Conservation (phyloP, 805 yeast genomes). For the Yarrowia sp. region DNA sequence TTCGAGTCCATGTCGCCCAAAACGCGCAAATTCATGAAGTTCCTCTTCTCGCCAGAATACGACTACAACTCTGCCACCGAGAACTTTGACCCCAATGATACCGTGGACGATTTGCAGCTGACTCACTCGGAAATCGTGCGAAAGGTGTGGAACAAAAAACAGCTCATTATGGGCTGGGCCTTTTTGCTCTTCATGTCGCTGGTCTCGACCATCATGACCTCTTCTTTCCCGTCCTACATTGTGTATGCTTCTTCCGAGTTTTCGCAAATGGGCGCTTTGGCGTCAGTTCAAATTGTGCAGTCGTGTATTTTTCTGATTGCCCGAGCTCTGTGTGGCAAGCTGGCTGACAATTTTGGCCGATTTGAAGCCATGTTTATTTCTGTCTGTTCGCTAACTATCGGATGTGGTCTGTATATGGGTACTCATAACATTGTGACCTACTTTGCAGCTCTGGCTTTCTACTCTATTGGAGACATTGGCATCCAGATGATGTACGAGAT, state of each 20-base stretch:
- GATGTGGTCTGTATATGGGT: constrained; percentile 11
- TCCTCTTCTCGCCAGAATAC: constrained; percentile 1
- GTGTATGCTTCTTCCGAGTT: constrained; percentile 10
- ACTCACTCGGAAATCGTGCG: constrained; percentile 18
- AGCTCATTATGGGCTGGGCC: background rate
- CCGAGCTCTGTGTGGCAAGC: constrained; percentile 2
- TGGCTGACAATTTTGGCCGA: constrained; percentile 17
- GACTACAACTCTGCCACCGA: background rate
- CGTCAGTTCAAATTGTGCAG: constrained; percentile 8
- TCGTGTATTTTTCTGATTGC: constrained; percentile 3
- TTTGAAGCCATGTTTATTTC: constrained; percentile 16
- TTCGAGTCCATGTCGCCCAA: background rate
- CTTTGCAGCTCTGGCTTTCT: constrained; percentile 41
- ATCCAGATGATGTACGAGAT: constrained; percentile 40
- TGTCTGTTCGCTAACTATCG: background rate
- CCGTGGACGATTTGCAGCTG: background rate
- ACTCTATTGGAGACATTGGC: constrained; percentile 42
- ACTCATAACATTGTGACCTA: constrained; percentile 37
- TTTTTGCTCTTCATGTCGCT: constrained; percentile 8
- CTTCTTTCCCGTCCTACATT: constrained; percentile 3
- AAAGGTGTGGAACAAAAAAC: constrained; percentile 6
- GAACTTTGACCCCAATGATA: background rate
- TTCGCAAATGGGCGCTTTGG: background rate
- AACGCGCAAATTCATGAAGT: background rate
- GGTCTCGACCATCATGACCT: background rate